A percentile compares a stretch with the other conserved stretches of the same genome.
phyloP scores from a whole-genome alignment of 306 rosid genomes.

The Quercus bicolor region DNA sequence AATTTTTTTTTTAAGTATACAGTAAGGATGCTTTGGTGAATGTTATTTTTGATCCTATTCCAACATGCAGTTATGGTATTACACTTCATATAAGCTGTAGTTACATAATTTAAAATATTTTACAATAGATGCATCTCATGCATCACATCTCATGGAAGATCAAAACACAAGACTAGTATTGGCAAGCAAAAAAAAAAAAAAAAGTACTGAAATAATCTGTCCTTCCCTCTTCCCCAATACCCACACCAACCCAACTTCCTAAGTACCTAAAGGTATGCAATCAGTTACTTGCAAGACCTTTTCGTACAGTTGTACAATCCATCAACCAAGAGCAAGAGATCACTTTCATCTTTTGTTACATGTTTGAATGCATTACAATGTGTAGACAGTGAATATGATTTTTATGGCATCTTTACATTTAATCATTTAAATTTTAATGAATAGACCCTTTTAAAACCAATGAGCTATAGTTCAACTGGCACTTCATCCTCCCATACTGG shows the following conservation, averaged over 20 bases:
- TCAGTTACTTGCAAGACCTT: neutral
- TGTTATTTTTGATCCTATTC: neutral
- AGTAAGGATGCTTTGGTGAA: neutral
- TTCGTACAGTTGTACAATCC: neutral
- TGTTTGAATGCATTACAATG: too few species aligned
- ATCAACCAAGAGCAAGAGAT: neutral
- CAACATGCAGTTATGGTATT: neutral
- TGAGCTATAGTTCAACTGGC: too few species aligned
- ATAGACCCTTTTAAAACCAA: too few species aligned
- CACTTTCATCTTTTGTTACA: too few species aligned
- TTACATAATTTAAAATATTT: neutral
- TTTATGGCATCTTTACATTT: too few species aligned
- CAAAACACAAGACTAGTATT: neutral
- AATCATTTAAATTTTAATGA: too few species aligned
- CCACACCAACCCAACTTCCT: too few species aligned
- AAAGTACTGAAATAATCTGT: too few species aligned
- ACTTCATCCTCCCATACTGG: too few species aligned
- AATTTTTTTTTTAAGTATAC: neutral
- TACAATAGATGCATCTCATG: neutral
- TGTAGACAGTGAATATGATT: too few species aligned
- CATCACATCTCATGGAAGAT: neutral
- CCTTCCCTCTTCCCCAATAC: too few species aligned
- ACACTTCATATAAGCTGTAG: neutral
- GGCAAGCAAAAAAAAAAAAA: neutral
- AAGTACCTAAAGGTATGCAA: too few species aligned